A percentile compares a stretch with the other conserved stretches of the same genome.
Evolutionary conservation across 345 rosid genomes (phyloP).

Genomic region (Acer negundo): DNA sequence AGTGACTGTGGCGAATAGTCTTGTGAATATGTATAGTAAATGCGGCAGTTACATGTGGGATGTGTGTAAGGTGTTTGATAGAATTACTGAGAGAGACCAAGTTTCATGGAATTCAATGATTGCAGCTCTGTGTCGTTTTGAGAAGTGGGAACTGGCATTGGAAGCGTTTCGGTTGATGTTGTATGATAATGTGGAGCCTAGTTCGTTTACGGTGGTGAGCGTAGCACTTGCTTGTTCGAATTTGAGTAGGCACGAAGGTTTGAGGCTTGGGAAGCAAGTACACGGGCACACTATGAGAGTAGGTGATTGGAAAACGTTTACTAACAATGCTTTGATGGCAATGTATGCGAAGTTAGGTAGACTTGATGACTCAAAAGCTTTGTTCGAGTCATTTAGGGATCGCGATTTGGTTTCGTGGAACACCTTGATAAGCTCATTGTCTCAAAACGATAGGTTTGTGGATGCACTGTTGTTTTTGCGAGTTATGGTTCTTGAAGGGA

Average conservation of each 20-base stretch:
- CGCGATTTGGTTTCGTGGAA: constrained; percentile 91
- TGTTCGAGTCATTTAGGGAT: constrained; percentile 52
- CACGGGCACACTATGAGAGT: constrained; percentile 66
- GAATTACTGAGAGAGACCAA: constrained; percentile 71
- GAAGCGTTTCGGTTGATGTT: constrained; percentile 66
- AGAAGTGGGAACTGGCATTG: constrained; percentile 72
- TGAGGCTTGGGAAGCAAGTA: constrained; percentile 72
- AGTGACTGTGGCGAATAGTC: constrained; percentile 66
- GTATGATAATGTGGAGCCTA: constrained; percentile 56
- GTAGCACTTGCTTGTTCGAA: constrained; percentile 74
- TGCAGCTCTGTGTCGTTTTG: constrained; percentile 57
- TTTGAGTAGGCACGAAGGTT: constrained; percentile 39
- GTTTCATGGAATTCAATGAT: constrained; percentile 92
- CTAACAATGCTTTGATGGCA: constrained; percentile 72
- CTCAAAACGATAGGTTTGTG: constrained; percentile 61
- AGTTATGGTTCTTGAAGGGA: constrained; percentile 57
- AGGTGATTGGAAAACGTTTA: constrained; percentile 61
- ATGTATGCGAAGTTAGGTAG: constrained; percentile 79
- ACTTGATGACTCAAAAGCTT: constrained; percentile 40
- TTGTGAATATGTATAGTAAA: constrained; percentile 69
- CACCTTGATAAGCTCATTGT: constrained; percentile 63
- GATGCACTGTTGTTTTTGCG: constrained; percentile 58
- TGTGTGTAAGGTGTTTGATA: constrained; percentile 67
- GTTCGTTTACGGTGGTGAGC: constrained; percentile 86
- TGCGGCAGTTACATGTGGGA: constrained; percentile 53